These are phyloP conservation scores for Gnomoniopsis smithogilvyi DNA, from an alignment of 2,329 filamentous ascomycete species.

Conservation along the genomic window DNA sequence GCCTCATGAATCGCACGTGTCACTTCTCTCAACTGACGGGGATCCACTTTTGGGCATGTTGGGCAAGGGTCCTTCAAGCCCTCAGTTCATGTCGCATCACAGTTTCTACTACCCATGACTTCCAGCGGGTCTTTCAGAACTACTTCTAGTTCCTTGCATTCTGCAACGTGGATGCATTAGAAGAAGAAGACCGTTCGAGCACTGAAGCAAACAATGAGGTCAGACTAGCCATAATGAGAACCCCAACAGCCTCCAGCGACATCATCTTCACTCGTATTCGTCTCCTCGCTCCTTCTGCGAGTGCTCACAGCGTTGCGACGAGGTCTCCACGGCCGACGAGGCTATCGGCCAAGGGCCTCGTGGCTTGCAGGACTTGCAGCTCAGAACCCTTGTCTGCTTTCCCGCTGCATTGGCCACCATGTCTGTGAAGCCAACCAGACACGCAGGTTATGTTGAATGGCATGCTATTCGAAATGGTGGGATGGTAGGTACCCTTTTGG, in stretches of 20 bases:
- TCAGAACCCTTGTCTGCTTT: neutral
- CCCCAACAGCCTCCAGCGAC: neutral
- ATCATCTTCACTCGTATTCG: neutral
- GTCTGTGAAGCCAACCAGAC: constrained; percentile 2
- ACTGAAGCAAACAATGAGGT: neutral
- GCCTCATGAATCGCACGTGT: neutral
- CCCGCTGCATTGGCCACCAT: constrained; percentile 1
- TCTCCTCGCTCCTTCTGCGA: neutral
- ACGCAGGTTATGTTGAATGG: neutral
- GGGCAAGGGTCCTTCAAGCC: neutral
- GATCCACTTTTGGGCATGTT: constrained; percentile 6
- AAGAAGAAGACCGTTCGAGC: neutral
- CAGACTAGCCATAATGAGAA: neutral
- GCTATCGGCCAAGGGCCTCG: constrained; percentile 9
- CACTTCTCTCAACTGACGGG: neutral
- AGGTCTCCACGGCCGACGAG: neutral
- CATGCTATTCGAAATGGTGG: constrained; percentile 6
- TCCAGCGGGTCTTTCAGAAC: neutral
- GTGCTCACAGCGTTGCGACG: neutral
- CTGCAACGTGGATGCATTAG: neutral
- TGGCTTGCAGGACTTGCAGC: constrained; percentile 18
- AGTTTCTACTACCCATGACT: neutral
- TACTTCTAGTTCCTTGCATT: neutral
- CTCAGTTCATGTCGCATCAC: neutral
- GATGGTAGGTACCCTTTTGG: constrained; percentile 1